phyloP scores from a whole-genome alignment of 768 basidiomycete species.

The Cystofilobasidium bisporidii region DNA sequence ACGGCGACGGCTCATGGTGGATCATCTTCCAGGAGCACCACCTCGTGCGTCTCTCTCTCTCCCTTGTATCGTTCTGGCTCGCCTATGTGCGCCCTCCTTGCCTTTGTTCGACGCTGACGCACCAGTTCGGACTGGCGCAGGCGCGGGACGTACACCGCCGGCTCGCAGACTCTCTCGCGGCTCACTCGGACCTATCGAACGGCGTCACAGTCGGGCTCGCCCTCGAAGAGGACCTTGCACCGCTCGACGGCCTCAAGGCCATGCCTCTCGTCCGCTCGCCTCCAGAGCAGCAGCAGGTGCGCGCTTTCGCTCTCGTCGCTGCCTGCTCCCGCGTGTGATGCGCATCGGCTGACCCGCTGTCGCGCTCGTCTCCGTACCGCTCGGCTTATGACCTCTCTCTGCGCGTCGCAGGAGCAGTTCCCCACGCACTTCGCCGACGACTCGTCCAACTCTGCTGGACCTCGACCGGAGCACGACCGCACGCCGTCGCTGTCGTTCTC shows the following conservation, averaged over 20 bases:
- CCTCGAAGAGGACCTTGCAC: slow-evolving; percentile 2
- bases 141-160: not conserved
- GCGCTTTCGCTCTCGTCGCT: not conserved
- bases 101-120: not conserved
- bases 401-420: not conserved
- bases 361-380: not conserved
- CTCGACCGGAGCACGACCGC: not conserved
- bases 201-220: not conserved
- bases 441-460: not conserved
- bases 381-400: too few relatives aligned
- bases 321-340: not conserved
- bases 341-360: not conserved
- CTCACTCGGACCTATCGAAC: not conserved
- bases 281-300: not conserved
- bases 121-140: not conserved
- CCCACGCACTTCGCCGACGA: not conserved
- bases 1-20: not conserved
- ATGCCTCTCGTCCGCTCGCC: not conserved
- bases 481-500: slow-evolving; percentile 6
- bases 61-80: not conserved
- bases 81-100: not conserved
- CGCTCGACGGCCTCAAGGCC: not conserved
- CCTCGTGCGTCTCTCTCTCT: not conserved
- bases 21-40: not conserved
- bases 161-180: not conserved